phyloP scores from a whole-genome alignment of 164 flowering plant species.

The Berberis thunbergii region DNA sequence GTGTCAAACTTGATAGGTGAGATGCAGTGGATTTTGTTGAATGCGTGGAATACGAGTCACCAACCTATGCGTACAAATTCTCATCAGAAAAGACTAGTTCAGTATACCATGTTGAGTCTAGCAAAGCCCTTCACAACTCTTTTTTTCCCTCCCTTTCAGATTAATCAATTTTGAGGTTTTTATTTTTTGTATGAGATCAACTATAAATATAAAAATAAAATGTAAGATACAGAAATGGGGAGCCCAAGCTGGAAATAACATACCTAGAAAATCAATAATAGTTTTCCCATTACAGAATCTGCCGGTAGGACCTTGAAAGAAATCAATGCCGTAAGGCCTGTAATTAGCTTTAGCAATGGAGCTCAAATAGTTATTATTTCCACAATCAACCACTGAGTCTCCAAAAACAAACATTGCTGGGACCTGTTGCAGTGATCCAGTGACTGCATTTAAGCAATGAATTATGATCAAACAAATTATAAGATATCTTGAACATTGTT shows the following conservation, averaged over 20 bases:
- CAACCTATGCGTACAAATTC: too few relatives aligned
- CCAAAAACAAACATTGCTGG: conserved; percentile 34
- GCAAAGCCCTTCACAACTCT: too few relatives aligned
- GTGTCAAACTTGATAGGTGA: too few relatives aligned
- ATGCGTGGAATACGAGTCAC: too few relatives aligned
- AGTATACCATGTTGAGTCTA: too few relatives aligned
- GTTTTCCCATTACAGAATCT: conserved; percentile 33
- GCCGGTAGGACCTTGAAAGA: conserved; percentile 31
- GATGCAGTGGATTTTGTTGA: too few relatives aligned
- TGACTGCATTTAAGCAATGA: not conserved
- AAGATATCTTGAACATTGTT: not conserved
- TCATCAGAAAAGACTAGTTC: too few relatives aligned
- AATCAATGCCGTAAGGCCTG: conserved; percentile 34
- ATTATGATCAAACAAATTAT: not conserved
- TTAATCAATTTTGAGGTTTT: too few relatives aligned
- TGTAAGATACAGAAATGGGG: not conserved
- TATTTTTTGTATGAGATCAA: not conserved
- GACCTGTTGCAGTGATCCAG: conserved; percentile 6
- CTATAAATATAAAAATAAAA: not conserved
- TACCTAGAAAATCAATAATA: conserved; percentile 20
- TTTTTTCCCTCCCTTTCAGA: too few relatives aligned
- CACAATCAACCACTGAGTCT: conserved; percentile 31
- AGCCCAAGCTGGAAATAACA: not conserved
- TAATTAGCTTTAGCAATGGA: conserved; percentile 30
- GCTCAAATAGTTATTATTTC: conserved; percentile 26